Conservation (phyloP, 129 eudicot species). For the Rutidosis leptorrhynchoides region DNA sequence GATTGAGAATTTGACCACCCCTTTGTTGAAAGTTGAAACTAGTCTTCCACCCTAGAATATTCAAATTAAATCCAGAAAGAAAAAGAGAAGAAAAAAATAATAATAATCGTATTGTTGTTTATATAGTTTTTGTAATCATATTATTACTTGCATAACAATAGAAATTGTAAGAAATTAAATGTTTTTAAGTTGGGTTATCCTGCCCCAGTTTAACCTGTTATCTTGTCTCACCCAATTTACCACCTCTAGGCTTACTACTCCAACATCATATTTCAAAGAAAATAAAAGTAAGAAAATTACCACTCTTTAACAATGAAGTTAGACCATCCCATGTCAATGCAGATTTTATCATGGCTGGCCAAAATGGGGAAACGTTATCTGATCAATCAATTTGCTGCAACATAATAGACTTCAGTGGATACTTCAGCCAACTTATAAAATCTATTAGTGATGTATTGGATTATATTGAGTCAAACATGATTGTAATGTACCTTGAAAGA, state of each 20-base stretch:
- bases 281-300: constrained; percentile 36
- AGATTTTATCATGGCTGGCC: constrained; percentile 92
- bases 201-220: neutral
- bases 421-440: neutral
- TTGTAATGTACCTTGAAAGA: constrained; percentile 83
- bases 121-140: neutral
- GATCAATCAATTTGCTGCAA: constrained; percentile 87
- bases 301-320: constrained; percentile 71
- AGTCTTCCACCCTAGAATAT: constrained; percentile 97
- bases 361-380: constrained; percentile 85
- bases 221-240: neutral
- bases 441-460: constrained; percentile 3
- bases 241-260: neutral
- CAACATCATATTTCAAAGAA: neutral
- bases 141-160: neutral
- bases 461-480: neutral
- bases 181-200: neutral
- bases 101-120: neutral
- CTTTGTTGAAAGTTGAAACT: constrained; percentile 76
- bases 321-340: constrained; percentile 90
- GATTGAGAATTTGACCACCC: constrained; percentile 68
- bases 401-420: too few relatives aligned
- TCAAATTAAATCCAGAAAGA: too few relatives aligned
- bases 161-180: neutral
- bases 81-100: neutral